Percentiles rank a stretch among this genome's conserved stretches.
Evolutionary conservation across 306 rosid species (phyloP).

Genomic region (Arachis stenosperma): DNA sequence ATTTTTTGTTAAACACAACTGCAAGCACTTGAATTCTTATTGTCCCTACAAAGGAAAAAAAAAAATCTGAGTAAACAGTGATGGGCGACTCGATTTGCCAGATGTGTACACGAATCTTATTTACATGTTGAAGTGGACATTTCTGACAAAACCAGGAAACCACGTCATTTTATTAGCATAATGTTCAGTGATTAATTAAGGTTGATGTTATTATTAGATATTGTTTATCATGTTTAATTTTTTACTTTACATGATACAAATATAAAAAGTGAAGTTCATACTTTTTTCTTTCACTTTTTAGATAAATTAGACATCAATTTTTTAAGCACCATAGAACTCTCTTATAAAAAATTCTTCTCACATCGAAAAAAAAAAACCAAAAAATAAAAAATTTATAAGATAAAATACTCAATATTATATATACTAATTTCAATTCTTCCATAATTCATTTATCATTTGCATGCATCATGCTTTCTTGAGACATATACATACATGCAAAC

Average conservation of each 20-base stretch:
- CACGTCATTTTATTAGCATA: background rate
- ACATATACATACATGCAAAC: background rate
- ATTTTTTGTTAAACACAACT: background rate
- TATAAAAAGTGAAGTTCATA: no score
- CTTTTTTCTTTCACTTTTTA: no score
- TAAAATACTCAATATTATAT: no score
- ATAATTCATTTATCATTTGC: background rate
- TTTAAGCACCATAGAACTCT: no score
- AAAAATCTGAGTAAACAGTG: background rate
- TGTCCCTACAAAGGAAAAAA: conserved; percentile 47
- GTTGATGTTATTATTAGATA: background rate
- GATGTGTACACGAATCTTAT: conserved; percentile 18
- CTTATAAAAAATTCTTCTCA: no score
- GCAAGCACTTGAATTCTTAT: background rate
- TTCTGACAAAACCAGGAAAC: conserved; percentile 15
- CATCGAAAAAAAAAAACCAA: no score
- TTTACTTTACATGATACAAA: no score
- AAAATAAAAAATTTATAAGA: no score
- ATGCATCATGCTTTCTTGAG: background rate
- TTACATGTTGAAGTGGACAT: conserved; percentile 26
- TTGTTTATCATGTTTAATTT: no score
- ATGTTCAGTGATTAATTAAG: background rate
- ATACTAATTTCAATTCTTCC: background rate
- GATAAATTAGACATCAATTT: no score
- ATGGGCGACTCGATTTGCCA: conserved; percentile 39